Conservation (phyloP, 345 rosid species). For the Cardamine chenopodiifolia region DNA sequence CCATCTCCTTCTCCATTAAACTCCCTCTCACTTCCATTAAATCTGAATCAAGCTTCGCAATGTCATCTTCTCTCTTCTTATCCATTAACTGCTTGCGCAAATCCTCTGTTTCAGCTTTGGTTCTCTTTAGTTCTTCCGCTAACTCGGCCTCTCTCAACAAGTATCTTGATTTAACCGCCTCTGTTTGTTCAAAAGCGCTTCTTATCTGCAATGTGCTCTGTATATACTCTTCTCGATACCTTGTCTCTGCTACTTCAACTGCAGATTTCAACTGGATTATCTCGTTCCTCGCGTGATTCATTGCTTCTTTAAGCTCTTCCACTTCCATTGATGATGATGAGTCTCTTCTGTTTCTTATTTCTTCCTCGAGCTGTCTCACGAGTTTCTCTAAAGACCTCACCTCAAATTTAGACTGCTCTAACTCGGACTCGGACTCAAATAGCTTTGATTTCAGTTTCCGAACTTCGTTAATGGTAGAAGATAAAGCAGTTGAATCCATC, state of each 20-base stretch:
- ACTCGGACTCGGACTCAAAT: slow-evolving; percentile 71
- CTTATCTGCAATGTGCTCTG: slow-evolving; percentile 84
- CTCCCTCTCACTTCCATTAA: slow-evolving; percentile 55
- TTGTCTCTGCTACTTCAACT: slow-evolving; percentile 65
- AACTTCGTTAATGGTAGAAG: slow-evolving; percentile 80
- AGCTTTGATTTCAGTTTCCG: slow-evolving; percentile 85
- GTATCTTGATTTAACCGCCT: slow-evolving; percentile 53
- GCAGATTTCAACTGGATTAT: slow-evolving; percentile 61
- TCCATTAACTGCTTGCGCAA: slow-evolving; percentile 41
- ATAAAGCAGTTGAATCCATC: slow-evolving; percentile 71
- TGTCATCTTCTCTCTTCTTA: slow-evolving; percentile 35
- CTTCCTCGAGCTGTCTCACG: slow-evolving; percentile 53
- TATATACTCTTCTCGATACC: slow-evolving; percentile 88
- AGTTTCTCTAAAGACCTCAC: slow-evolving; percentile 64
- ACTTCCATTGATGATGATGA: slow-evolving; percentile 37
- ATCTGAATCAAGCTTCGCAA: slow-evolving; percentile 52
- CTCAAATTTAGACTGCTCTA: slow-evolving; percentile 64
- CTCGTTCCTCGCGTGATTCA: slow-evolving; percentile 53
- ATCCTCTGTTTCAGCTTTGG: slow-evolving; percentile 51
- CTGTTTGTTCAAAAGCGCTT: slow-evolving; percentile 73
- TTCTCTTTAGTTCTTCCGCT: slow-evolving; percentile 55
- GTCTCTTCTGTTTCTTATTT: slow-evolving; percentile 44
- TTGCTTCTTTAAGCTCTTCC: slow-evolving; percentile 41
- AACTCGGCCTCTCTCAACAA: slow-evolving; percentile 56
- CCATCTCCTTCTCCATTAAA: slow-evolving; percentile 54